Percentiles rank a stretch among this genome's conserved stretches.
Evolutionary conservation across 2,329 filamentous ascomycete species (phyloP).

Genomic region (Trichoderma oligosporum): DNA sequence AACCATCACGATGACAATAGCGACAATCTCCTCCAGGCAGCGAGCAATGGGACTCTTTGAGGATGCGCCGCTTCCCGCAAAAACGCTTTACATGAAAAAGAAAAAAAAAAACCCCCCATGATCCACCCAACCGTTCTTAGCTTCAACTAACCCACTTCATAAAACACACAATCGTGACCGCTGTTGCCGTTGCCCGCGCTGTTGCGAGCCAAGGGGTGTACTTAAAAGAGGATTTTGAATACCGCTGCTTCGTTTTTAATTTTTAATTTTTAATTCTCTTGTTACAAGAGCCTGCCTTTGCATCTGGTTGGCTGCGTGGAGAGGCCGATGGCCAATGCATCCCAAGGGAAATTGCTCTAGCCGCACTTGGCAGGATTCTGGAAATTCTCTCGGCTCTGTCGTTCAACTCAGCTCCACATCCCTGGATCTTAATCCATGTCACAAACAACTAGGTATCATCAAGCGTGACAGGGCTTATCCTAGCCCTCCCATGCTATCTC

Average conservation of each 20-base stretch:
- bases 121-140: constrained; percentile 9
- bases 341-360: constrained; percentile 27
- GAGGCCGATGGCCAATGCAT: constrained; percentile 28
- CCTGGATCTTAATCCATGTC: constrained; percentile 14
- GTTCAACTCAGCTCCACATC: constrained; percentile 5
- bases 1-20: constrained; percentile 8
- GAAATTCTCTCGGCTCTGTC: constrained; percentile 28
- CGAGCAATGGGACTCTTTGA: not conserved
- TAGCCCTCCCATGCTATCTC: constrained; percentile 15
- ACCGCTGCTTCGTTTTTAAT: constrained; percentile 9
- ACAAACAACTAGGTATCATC: not conserved
- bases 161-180: constrained; percentile 13
- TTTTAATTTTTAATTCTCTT: too few relatives aligned
- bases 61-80: constrained; percentile 10
- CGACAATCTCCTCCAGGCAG: constrained; percentile 11
- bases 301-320: constrained; percentile 29
- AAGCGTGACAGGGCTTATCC: constrained; percentile 12
- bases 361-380: constrained; percentile 35
- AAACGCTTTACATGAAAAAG: constrained; percentile 10
- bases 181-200: constrained; percentile 1
- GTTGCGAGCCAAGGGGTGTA: constrained; percentile 13
- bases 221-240: not conserved
- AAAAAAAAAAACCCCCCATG: too few relatives aligned
- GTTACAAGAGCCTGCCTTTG: constrained; percentile 6
- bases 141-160: constrained; percentile 2